These are phyloP conservation scores for Pythium vanterpoolii DNA, from an alignment of 352 stramenopile genomes.

Conservation along the genomic window DNA sequence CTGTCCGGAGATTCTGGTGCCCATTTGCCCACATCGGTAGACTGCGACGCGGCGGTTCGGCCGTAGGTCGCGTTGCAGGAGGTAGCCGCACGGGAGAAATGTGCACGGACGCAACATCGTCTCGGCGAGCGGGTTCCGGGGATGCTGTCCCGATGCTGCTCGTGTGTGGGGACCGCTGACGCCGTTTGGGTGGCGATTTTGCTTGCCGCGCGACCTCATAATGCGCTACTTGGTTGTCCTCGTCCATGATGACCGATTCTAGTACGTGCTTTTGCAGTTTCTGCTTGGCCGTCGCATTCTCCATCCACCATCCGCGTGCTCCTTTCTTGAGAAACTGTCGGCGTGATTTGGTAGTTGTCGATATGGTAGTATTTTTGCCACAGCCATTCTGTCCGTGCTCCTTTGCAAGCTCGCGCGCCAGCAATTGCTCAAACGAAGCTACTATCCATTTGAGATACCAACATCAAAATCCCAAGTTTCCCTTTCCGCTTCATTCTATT, in stretches of 20 bases:
- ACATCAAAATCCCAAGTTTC: neutral
- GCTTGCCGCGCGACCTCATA: neutral
- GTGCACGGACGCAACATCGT: neutral
- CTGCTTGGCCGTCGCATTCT: conserved; percentile 40
- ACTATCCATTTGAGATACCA: neutral
- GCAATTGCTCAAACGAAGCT: conserved; percentile 70
- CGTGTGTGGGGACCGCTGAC: neutral
- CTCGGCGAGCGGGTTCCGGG: neutral
- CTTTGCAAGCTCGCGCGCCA: conserved; percentile 61
- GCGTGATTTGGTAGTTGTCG: conserved; percentile 25
- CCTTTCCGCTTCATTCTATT: neutral
- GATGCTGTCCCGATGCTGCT: conserved; percentile 12
- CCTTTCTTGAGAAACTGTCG: conserved; percentile 63
- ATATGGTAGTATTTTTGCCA: neutral
- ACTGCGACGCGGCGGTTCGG: conserved; percentile 1
- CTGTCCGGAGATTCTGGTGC: neutral
- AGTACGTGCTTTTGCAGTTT: conserved; percentile 66
- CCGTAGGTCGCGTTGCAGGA: neutral
- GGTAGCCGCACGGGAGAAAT: conserved; percentile 16
- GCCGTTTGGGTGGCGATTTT: neutral
- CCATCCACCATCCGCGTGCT: conserved; percentile 84
- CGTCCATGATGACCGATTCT: conserved; percentile 40
- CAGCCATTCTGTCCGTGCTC: neutral
- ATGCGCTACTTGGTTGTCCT: conserved; percentile 6
- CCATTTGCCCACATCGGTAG: conserved; percentile 13